phyloP scores from a whole-genome alignment of 2,329 filamentous ascomycete genomes.

The Neophaeococcomyces mojaviensis region DNA sequence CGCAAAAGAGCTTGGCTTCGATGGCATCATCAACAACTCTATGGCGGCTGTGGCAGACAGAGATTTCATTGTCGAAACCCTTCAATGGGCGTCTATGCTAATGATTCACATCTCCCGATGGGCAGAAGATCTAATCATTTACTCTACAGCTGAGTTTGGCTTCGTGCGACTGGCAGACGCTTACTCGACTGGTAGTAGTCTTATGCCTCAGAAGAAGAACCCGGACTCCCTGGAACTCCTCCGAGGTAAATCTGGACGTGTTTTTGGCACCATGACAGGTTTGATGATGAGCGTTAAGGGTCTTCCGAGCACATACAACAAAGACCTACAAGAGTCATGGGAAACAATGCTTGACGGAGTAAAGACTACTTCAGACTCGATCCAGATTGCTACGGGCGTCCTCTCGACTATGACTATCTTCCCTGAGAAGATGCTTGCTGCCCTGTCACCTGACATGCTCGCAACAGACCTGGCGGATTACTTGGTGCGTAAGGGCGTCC shows the following conservation, averaged over 20 bases:
- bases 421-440: constrained; percentile 69
- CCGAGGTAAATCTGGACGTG: constrained; percentile 67
- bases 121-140: constrained; percentile 81
- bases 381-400: constrained; percentile 76
- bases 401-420: constrained; percentile 63
- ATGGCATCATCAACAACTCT: constrained; percentile 62
- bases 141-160: constrained; percentile 67
- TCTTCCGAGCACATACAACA: constrained; percentile 78
- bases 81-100: constrained; percentile 71
- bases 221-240: constrained; percentile 66
- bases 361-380: constrained; percentile 71
- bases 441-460: constrained; percentile 76
- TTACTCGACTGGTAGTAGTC: constrained; percentile 66
- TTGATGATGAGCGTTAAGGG: constrained; percentile 70
- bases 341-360: constrained; percentile 76
- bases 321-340: constrained; percentile 81
- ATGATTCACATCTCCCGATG: constrained; percentile 75
- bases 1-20: constrained; percentile 73
- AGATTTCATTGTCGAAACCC: constrained; percentile 73
- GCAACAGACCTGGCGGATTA: constrained; percentile 50
- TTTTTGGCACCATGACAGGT: constrained; percentile 75
- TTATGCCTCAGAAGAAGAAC: constrained; percentile 85
- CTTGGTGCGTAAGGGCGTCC: constrained; percentile 47
- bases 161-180: constrained; percentile 71
- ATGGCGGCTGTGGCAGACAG: constrained; percentile 69